Conservation (phyloP, 2,329 filamentous ascomycete species). For the Lecanicillium sp. region DNA sequence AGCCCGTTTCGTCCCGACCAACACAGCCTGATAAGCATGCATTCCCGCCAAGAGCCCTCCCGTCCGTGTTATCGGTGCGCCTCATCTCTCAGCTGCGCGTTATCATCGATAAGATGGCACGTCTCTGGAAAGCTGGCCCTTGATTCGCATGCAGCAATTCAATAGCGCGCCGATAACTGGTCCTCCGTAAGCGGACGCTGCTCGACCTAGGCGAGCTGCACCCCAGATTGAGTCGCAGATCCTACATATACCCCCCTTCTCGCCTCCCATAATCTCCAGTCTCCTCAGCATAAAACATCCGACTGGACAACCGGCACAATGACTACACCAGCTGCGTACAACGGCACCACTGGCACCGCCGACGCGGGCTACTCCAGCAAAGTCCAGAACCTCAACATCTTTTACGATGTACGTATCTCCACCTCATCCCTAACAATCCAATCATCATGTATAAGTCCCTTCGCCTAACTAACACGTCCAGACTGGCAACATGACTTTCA, state of each 20-base stretch:
- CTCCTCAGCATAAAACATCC: neutral
- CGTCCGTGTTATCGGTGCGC: too few relatives aligned
- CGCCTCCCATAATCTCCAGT: neutral
- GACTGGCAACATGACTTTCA: conserved; percentile 78
- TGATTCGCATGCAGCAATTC: too few relatives aligned
- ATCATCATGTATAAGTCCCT: conserved; percentile 15
- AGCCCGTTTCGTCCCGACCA: too few relatives aligned
- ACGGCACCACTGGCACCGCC: conserved; percentile 44
- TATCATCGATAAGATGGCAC: too few relatives aligned
- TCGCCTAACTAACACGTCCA: conserved; percentile 27
- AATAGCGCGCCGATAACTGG: too few relatives aligned
- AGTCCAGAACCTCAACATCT: conserved; percentile 72
- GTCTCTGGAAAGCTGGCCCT: too few relatives aligned
- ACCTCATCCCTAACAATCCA: neutral
- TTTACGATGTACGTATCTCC: conserved; percentile 59
- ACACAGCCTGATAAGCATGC: too few relatives aligned
- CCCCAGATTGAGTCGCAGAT: neutral
- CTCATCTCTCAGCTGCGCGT: too few relatives aligned
- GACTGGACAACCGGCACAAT: conserved; percentile 9
- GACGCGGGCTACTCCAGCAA: conserved; percentile 44
- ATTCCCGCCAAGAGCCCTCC: too few relatives aligned
- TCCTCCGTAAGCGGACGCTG: too few relatives aligned
- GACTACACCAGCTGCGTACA: conserved; percentile 36
- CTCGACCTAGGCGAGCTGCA: neutral
- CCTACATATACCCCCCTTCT: conserved; percentile 4